Evolutionary conservation across 139 green algal species (phyloP), one percentile per base, ranked within the genome.

Genomic region (Chlorella sp.): DNA sequence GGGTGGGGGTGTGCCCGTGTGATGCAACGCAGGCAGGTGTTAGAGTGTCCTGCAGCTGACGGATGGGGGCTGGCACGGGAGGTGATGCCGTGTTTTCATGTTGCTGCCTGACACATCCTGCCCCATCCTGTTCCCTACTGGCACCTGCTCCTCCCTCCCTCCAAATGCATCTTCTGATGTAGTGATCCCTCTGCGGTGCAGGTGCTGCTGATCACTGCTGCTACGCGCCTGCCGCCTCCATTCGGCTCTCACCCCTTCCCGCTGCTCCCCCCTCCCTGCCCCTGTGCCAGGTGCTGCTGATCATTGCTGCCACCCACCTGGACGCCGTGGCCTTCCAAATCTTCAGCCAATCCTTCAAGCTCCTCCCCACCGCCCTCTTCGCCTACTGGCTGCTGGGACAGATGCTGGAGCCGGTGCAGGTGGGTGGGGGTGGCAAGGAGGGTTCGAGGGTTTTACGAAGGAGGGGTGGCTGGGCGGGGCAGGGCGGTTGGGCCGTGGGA

Each of bases 321-420:
- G 94, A 96, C 42, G 94, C 93, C 0, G 93, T 96, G 12, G 93
- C 93, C 76, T 96, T 94, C 73, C 94, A 96, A 85, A 95, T 96
- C 76, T 94, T 95, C 83, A 90, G 68, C 69, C 94, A 96, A 81
- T 90, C 88, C 71, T 94, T 96, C 89, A 96, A 96, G 88, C 90
- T 96, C 57, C 87, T 96, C 75, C 94, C 94, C 11, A 96, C 94
- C 60, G 94, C 94, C 12, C 42, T 95, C 26, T 95, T 96, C 82
- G 93, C 94, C 53, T 87, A 90, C 32, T 93, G 90, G 89, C 89
- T 96, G 85, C 93, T 96, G 73, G 92, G 93, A 0, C 94, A 95
- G 88, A 83, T 86, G 80, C 88, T 96, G 73, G 83, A 91, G 48
- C 85, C 88, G 16, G 81, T 94, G 79, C 93, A 96, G 88, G 85